Conservation (phyloP, 306 rosid genomes). For the Datisca glomerata region DNA sequence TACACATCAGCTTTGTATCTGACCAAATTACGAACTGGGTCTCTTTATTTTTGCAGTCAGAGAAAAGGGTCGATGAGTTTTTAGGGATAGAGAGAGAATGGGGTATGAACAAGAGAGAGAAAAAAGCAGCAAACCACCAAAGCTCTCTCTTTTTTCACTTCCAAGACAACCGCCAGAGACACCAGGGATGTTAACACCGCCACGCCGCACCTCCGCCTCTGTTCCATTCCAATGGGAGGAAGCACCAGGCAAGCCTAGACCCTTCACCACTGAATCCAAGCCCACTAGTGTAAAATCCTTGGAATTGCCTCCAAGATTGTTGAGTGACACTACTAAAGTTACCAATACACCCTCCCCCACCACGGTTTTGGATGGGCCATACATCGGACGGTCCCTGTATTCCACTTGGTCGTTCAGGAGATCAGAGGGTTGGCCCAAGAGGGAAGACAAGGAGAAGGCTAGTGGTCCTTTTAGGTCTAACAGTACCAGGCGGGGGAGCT, state of each 20-base stretch:
- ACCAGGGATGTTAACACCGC: conserved; percentile 31
- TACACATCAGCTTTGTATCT: not conserved
- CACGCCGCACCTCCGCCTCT: conserved; percentile 33
- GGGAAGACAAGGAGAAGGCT: not conserved
- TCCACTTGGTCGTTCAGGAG: not conserved
- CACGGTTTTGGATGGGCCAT: conserved; percentile 8
- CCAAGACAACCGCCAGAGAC: conserved; percentile 21
- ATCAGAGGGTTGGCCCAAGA: not conserved
- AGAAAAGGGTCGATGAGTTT: not conserved
- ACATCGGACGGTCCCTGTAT: not conserved
- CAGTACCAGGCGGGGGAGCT: conserved; percentile 40
- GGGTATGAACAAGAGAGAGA: not conserved
- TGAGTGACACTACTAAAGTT: conserved; percentile 1
- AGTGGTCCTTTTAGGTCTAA: conserved; percentile 33
- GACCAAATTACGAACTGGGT: not conserved
- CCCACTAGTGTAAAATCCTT: conserved; percentile 18
- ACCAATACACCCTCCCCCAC: conserved; percentile 2
- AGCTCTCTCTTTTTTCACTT: conserved; percentile 34
- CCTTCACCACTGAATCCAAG: conserved; percentile 13
- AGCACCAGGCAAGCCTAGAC: conserved; percentile 81
- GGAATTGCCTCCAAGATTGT: conserved; percentile 24
- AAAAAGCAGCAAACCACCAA: not conserved
- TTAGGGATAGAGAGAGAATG: not conserved
- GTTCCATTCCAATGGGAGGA: conserved; percentile 93
- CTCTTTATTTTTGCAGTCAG: not conserved